Evolutionary conservation across 73 alveolate genomes (phyloP).

Genomic region (Uronychia setigera): DNA sequence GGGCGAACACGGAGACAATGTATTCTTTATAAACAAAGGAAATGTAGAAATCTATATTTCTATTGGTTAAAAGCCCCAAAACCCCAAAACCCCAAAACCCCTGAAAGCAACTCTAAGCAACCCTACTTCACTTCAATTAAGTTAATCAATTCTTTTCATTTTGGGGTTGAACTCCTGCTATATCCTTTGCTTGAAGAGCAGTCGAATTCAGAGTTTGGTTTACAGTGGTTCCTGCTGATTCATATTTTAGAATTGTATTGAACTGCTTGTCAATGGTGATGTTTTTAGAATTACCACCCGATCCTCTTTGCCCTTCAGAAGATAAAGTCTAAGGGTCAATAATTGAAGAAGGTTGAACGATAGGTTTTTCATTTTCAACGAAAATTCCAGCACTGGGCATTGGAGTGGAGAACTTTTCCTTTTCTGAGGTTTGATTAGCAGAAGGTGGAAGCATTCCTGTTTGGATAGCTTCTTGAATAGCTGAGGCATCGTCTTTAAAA

Average conservation of each 20-base stretch:
- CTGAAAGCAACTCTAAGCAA: too few species aligned
- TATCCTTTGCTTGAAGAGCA: too few species aligned
- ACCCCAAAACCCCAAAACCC: too few species aligned
- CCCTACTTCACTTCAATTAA: too few species aligned
- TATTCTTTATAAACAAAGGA: conserved; percentile 55
- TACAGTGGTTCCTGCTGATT: too few species aligned
- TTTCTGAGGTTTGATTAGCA: neutral
- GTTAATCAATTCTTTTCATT: too few species aligned
- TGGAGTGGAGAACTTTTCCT: neutral
- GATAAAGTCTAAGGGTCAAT: neutral
- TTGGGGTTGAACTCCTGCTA: too few species aligned
- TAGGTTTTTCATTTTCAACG: neutral
- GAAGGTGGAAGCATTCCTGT: neutral
- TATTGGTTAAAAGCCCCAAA: too few species aligned
- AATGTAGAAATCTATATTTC: conserved; percentile 37
- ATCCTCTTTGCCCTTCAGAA: neutral
- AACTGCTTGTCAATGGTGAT: too few species aligned
- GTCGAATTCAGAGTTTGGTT: too few species aligned
- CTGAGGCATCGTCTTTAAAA: conserved; percentile 26
- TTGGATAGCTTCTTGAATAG: neutral
- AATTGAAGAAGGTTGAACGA: neutral
- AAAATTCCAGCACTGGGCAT: neutral
- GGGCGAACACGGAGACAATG: conserved; percentile 46
- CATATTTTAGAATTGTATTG: too few species aligned
- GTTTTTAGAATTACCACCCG: neutral